Evolutionary conservation across 1,139 yeast genomes (phyloP).

Genomic region (Saccharomyces hybrid): DNA sequence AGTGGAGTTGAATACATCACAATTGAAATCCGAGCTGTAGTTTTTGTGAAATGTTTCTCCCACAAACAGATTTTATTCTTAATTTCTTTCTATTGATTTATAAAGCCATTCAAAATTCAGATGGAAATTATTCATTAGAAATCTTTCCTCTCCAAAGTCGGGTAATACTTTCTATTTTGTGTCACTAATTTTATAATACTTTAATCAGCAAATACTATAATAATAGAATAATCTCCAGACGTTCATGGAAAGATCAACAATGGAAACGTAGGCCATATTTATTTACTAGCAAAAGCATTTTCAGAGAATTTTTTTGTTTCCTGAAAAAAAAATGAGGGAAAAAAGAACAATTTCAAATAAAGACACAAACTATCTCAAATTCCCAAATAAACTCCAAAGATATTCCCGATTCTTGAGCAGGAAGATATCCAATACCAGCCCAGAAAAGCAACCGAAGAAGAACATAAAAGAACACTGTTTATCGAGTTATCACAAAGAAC

Average conservation of each 20-base stretch:
- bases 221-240: too few relatives aligned
- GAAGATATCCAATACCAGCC: neutral
- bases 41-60: neutral
- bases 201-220: neutral
- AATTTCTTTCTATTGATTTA: neutral
- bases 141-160: neutral
- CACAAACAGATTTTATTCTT: neutral
- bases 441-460: neutral
- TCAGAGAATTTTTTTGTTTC: neutral
- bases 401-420: neutral
- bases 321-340: neutral
- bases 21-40: neutral
- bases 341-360: neutral
- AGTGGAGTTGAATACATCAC: slow-evolving; percentile 5
- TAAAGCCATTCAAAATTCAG: neutral
- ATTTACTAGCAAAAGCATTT: neutral
- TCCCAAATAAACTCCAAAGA: neutral
- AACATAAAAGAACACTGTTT: neutral
- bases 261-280: neutral
- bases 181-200: neutral
- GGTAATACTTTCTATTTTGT: neutral
- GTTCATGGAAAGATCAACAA: neutral
- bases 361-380: neutral
- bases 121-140: neutral
- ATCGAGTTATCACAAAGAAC: neutral